These are phyloP conservation scores for Epichloe gansuensis DNA, from an alignment of 2,329 filamentous ascomycete species.

Conservation along the genomic window DNA sequence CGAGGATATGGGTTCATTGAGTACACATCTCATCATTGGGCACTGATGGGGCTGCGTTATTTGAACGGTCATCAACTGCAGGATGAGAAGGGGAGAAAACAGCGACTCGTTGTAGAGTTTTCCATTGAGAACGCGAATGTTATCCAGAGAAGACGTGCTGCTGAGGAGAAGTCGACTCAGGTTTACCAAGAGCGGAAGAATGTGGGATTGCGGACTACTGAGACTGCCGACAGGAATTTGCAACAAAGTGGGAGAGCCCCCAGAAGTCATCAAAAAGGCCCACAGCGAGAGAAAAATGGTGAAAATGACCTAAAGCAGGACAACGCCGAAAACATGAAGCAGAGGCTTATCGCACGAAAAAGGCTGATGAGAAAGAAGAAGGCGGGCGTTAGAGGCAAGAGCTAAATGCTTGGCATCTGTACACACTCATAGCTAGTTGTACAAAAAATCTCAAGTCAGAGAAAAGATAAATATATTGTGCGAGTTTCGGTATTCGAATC, in stretches of 20 bases:
- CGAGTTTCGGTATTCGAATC: not conserved
- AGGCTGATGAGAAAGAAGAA: constrained; percentile 64
- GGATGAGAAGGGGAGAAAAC: constrained; percentile 60
- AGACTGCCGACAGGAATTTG: not conserved
- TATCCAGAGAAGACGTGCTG: constrained; percentile 53
- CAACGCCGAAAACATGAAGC: constrained; percentile 33
- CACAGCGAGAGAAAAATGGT: constrained; percentile 16
- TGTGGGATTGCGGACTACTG: constrained; percentile 11
- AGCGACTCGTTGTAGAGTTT: constrained; percentile 88
- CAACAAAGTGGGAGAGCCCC: not conserved
- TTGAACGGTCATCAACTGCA: constrained; percentile 64
- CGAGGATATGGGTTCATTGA: constrained; percentile 96
- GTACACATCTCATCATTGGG: constrained; percentile 85
- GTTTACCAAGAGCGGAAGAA: constrained; percentile 20
- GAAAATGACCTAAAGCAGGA: constrained; percentile 18
- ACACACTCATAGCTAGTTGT: not conserved
- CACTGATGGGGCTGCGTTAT: constrained; percentile 88
- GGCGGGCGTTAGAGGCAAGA: constrained; percentile 22
- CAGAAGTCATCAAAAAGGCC: constrained; percentile 3
- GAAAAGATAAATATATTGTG: no score
- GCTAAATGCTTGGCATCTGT: not conserved
- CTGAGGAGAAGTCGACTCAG: constrained; percentile 23
- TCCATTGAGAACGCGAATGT: constrained; percentile 97
- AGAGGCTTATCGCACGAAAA: constrained; percentile 78
- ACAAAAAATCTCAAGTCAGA: not conserved